Evolutionary conservation across 768 basidiomycete genomes (phyloP).

Genomic region (Tremella fuciformis): DNA sequence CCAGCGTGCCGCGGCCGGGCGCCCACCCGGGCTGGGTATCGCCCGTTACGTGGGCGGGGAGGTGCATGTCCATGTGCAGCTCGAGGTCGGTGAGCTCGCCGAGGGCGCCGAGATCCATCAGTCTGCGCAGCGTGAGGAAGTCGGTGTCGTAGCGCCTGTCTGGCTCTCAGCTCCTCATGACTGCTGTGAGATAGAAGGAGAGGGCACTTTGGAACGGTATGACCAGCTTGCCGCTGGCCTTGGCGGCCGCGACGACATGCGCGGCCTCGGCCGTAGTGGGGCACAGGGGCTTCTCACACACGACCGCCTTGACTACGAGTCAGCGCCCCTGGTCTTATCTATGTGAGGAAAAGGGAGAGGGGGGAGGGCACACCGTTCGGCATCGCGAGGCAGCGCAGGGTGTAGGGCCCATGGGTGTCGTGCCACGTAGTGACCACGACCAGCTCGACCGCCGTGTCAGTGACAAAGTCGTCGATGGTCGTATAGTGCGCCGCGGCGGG

Average conservation of each 20-base stretch:
- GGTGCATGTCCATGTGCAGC: slow-evolving; percentile 25
- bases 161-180: background rate
- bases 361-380: too few relatives aligned
- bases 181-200: too few relatives aligned
- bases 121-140: slow-evolving; percentile 26
- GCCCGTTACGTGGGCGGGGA: slow-evolving; percentile 1
- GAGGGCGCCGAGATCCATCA: slow-evolving; percentile 20
- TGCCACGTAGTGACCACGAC: slow-evolving; percentile 17
- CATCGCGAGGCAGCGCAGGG: background rate
- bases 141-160: slow-evolving; percentile 36
- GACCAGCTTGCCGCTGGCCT: slow-evolving; percentile 25
- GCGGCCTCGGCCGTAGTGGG: slow-evolving; percentile 19
- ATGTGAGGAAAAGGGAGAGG: too few relatives aligned
- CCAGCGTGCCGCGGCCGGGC: slow-evolving; percentile 20
- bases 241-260: slow-evolving; percentile 21
- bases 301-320: too few relatives aligned
- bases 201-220: slow-evolving; percentile 29
- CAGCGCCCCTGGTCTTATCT: too few relatives aligned
- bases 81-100: slow-evolving; percentile 28
- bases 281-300: slow-evolving; percentile 31
- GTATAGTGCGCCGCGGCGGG: slow-evolving; percentile 11
- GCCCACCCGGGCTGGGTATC: background rate
- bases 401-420: slow-evolving; percentile 10
- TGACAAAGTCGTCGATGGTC: slow-evolving; percentile 14
- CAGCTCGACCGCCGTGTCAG: slow-evolving; percentile 19